phyloP scores from a whole-genome alignment of 2,329 filamentous ascomycete genomes.

The Fusarium brachygibbosum region DNA sequence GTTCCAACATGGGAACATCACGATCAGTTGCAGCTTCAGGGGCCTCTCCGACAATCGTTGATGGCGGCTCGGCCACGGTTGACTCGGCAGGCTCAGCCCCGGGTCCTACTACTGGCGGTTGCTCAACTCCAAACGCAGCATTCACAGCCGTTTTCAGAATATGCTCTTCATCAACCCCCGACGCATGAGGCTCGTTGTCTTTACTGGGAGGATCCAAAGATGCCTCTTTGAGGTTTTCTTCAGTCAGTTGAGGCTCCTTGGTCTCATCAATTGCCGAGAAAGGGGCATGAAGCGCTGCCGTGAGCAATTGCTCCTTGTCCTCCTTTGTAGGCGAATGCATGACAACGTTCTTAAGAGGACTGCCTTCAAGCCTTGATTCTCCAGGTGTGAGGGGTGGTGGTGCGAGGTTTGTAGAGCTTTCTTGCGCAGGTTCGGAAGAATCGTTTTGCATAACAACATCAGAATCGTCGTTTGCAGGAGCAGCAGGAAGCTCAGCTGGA shows the following conservation, averaged over 20 bases:
- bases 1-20: conserved; percentile 46
- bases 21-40: conserved; percentile 47
- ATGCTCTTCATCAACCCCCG: conserved; percentile 24
- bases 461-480: conserved; percentile 39
- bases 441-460: conserved; percentile 48
- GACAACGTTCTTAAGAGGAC: conserved; percentile 66
- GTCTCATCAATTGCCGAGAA: neutral
- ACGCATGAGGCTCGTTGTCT: conserved; percentile 9
- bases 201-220: conserved; percentile 12
- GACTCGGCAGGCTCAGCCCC: conserved; percentile 35
- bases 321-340: conserved; percentile 61
- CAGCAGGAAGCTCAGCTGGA: conserved; percentile 3
- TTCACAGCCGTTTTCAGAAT: conserved; percentile 28
- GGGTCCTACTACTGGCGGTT: conserved; percentile 10
- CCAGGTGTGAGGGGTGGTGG: conserved; percentile 49
- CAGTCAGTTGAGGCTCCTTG: conserved; percentile 10
- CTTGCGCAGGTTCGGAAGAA: conserved; percentile 41
- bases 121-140: conserved; percentile 24
- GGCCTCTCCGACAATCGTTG: conserved; percentile 51
- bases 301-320: conserved; percentile 24
- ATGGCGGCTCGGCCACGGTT: conserved; percentile 51
- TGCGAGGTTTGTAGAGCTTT: conserved; percentile 52
- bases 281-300: conserved; percentile 14
- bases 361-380: conserved; percentile 61
- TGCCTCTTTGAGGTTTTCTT: conserved; percentile 20